Percentiles rank a stretch among this genome's conserved stretches.
Evolutionary conservation across 352 stramenopile species (phyloP).

Genomic region (Pythium pyrilobum): DNA sequence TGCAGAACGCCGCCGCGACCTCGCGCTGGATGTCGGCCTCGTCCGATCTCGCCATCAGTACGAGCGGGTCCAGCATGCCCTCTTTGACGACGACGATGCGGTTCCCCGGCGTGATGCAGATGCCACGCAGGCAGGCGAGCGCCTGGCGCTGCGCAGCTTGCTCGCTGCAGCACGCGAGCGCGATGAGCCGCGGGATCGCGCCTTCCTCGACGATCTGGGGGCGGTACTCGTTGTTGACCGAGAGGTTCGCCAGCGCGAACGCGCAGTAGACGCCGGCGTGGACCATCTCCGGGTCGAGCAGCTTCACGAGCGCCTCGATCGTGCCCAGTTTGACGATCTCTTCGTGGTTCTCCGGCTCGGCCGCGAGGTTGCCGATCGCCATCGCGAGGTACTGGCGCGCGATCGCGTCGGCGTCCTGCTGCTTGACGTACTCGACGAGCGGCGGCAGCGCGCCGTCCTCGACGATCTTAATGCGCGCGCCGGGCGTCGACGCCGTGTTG

Average conservation of each 20-base stretch:
- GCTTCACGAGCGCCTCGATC: constrained; percentile 88
- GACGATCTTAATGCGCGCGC: constrained; percentile 90
- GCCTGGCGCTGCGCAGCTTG: constrained; percentile 90
- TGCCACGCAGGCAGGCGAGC: constrained; percentile 87
- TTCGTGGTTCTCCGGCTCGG: constrained; percentile 93
- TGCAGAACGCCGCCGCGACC: constrained; percentile 92
- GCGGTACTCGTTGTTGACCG: constrained; percentile 92
- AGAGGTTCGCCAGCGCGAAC: constrained; percentile 93
- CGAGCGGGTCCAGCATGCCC: constrained; percentile 93
- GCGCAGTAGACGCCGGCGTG: constrained; percentile 87
- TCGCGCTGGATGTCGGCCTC: constrained; percentile 90
- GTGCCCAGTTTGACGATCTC: constrained; percentile 90
- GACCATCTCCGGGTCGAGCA: constrained; percentile 89
- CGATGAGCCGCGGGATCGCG: constrained; percentile 92
- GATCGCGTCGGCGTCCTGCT: constrained; percentile 85
- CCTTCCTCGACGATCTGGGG: constrained; percentile 91
- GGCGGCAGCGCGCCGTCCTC: constrained; percentile 88
- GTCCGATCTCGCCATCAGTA: constrained; percentile 93
- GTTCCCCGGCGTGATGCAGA: constrained; percentile 92
- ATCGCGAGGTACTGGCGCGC: constrained; percentile 95
- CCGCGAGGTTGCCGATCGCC: constrained; percentile 94
- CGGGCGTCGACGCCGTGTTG: constrained; percentile 89
- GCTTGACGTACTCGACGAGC: constrained; percentile 89
- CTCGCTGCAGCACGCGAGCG: constrained; percentile 93
- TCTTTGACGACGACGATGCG: constrained; percentile 88